A percentile compares a stretch with the other conserved stretches of the same genome.
These are phyloP conservation scores for Trichodelitschia bisporula DNA, from an alignment of 495 filamentous ascomycete species.

Conservation along the genomic window DNA sequence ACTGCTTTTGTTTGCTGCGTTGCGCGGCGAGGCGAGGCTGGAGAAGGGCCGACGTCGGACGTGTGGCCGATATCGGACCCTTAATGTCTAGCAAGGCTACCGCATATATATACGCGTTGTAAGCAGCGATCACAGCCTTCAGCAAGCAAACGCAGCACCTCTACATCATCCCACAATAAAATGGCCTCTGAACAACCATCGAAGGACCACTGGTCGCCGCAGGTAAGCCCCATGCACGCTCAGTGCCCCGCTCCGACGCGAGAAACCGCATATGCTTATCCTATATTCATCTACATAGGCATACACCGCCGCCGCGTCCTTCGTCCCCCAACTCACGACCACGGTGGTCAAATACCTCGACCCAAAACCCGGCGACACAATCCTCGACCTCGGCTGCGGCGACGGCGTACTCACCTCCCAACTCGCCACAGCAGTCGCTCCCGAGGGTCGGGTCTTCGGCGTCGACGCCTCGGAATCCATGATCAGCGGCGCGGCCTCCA, in stretches of 20 bases:
- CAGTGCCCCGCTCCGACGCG: too few species aligned
- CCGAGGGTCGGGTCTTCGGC: slow-evolving; percentile 28
- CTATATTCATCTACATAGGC: slow-evolving; percentile 16
- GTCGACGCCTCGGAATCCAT: slow-evolving; percentile 41
- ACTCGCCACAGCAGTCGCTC: slow-evolving; percentile 21
- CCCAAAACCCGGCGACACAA: slow-evolving; percentile 27
- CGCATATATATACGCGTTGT: too few species aligned
- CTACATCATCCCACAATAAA: too few species aligned
- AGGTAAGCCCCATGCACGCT: too few species aligned
- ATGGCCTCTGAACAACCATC: background rate
- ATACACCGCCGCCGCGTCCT: slow-evolving; percentile 41
- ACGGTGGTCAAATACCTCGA: slow-evolving; percentile 41
- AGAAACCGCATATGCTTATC: too few species aligned
- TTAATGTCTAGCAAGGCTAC: too few species aligned
- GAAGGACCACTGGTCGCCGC: background rate
- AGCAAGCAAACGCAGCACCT: too few species aligned
- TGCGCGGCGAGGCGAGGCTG: too few species aligned
- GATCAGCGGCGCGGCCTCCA: slow-evolving; percentile 28
- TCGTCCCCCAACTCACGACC: slow-evolving; percentile 42
- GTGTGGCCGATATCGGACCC: too few species aligned
- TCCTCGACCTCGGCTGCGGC: slow-evolving; percentile 56
- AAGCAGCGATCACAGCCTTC: too few species aligned
- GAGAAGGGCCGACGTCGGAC: too few species aligned
- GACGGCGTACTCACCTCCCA: slow-evolving; percentile 40
- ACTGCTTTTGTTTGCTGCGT: too few species aligned